phyloP scores from a whole-genome alignment of 805 yeast genomes.

The Candida dajiaensis region DNA sequence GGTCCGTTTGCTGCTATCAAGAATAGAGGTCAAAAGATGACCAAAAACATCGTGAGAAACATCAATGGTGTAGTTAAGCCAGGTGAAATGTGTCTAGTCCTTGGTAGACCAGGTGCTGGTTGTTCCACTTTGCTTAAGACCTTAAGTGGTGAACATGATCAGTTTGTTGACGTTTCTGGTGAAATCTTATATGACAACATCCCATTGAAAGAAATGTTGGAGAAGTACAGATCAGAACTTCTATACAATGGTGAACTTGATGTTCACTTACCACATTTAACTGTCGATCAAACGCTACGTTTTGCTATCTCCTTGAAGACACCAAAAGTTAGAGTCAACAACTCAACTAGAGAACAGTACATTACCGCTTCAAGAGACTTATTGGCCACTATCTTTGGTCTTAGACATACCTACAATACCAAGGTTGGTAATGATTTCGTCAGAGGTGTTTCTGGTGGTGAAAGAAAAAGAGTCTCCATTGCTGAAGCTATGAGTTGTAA shows the following conservation, averaged over 20 bases:
- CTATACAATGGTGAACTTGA: constrained; percentile 60
- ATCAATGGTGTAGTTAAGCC: constrained; percentile 36
- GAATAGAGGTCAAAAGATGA: constrained; percentile 2
- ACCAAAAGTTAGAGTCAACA: constrained; percentile 48
- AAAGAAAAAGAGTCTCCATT: constrained; percentile 76
- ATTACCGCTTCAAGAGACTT: constrained; percentile 42
- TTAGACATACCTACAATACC: constrained; percentile 53
- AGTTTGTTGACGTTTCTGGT: constrained; percentile 37
- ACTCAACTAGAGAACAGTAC: constrained; percentile 41
- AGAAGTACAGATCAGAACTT: constrained; percentile 48
- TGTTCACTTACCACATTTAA: constrained; percentile 69
- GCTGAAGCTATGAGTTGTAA: constrained; percentile 69
- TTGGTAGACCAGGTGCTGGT: constrained; percentile 78
- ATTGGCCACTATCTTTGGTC: constrained; percentile 50
- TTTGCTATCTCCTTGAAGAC: constrained; percentile 69
- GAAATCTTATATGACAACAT: constrained; percentile 58
- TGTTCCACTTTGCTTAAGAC: constrained; percentile 66
- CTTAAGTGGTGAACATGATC: constrained; percentile 44
- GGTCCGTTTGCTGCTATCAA: constrained; percentile 2
- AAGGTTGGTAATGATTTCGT: constrained; percentile 57
- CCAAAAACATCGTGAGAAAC: constrained; percentile 24
- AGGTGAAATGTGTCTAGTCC: constrained; percentile 65
- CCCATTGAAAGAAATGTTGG: constrained; percentile 52
- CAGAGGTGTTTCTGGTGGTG: constrained; percentile 82
- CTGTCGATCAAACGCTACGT: constrained; percentile 65